phyloP scores from a whole-genome alignment of 1,139 yeast genomes.

The Saccharomyces hybrid region DNA sequence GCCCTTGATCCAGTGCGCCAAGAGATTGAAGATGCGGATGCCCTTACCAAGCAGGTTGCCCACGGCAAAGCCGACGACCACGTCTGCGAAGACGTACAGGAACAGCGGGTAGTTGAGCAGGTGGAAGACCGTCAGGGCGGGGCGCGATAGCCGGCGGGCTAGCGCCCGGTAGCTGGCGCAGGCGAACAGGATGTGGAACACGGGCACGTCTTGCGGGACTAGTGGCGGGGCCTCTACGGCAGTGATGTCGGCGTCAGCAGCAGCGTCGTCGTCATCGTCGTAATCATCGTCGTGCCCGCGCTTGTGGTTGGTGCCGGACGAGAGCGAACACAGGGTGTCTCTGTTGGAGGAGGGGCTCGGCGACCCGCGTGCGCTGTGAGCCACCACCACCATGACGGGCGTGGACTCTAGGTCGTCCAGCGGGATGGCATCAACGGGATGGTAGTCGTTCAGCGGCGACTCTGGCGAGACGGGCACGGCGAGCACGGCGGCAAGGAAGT shows the following conservation, averaged over 20 bases:
- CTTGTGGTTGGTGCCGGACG: neutral
- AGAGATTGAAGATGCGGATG: constrained; percentile 58
- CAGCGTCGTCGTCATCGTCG: neutral
- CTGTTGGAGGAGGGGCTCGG: constrained; percentile 2
- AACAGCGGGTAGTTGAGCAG: constrained; percentile 60
- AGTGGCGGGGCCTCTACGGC: neutral
- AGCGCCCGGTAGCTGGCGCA: neutral
- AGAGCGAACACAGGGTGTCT: neutral
- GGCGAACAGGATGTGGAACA: neutral
- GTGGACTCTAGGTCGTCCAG: constrained; percentile 15
- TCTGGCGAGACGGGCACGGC: constrained; percentile 10
- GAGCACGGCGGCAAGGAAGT: constrained; percentile 46
- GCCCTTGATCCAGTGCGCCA: constrained; percentile 95
- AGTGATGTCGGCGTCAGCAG: neutral
- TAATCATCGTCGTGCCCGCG: neutral
- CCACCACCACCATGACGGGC: constrained; percentile 9
- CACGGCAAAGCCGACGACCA: constrained; percentile 71
- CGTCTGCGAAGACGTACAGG: constrained; percentile 48
- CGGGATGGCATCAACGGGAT: constrained; percentile 25
- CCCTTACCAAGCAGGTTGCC: constrained; percentile 65
- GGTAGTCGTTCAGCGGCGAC: constrained; percentile 36
- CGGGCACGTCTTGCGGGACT: neutral
- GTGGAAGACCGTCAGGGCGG: constrained; percentile 36
- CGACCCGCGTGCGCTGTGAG: constrained; percentile 4
- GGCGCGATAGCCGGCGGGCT: neutral